Evolutionary conservation across 2,329 filamentous ascomycete genomes (phyloP).

Genomic region (Venturia aucupariae): DNA sequence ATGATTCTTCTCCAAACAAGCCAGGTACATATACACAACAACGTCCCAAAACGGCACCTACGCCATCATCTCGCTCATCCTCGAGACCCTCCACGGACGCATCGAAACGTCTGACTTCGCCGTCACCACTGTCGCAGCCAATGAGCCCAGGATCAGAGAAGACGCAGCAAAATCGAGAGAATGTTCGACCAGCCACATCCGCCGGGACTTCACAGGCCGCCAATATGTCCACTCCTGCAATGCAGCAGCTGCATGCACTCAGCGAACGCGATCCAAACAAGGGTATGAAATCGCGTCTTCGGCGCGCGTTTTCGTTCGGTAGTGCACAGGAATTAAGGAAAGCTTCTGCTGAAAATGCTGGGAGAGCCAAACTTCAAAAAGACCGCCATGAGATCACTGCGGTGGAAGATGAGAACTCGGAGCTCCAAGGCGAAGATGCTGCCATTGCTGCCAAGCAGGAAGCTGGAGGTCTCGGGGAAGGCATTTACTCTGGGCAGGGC

Average conservation of each 20-base stretch:
- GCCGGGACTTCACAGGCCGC: background rate
- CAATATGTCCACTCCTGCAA: conserved; percentile 55
- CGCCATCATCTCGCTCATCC: conserved; percentile 12
- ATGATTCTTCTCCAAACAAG: conserved; percentile 7
- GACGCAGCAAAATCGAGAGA: conserved; percentile 15
- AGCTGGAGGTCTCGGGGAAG: conserved; percentile 80
- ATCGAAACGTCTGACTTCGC: conserved; percentile 32
- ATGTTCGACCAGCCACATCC: conserved; percentile 22
- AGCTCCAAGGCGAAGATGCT: conserved; percentile 68
- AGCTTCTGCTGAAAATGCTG: conserved; percentile 51
- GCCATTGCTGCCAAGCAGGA: conserved; percentile 90
- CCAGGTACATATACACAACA: background rate
- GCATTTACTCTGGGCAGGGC: conserved; percentile 81
- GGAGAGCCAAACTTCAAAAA: conserved; percentile 19
- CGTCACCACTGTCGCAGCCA: conserved; percentile 39
- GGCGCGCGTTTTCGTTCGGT: conserved; percentile 92
- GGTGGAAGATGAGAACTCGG: conserved; percentile 39
- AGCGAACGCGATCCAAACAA: conserved; percentile 69
- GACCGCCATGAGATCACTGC: conserved; percentile 18
- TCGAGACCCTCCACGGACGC: conserved; percentile 14
- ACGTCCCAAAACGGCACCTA: conserved; percentile 8
- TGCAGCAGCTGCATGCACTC: conserved; percentile 77
- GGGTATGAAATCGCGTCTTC: conserved; percentile 78
- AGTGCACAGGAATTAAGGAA: conserved; percentile 84
- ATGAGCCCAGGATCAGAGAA: conserved; percentile 17